Percentiles rank a stretch among this genome's conserved stretches.
These are phyloP conservation scores for Hyparrhenia diplandra DNA, from an alignment of 176 grass and related monocot species.

Conservation along the genomic window DNA sequence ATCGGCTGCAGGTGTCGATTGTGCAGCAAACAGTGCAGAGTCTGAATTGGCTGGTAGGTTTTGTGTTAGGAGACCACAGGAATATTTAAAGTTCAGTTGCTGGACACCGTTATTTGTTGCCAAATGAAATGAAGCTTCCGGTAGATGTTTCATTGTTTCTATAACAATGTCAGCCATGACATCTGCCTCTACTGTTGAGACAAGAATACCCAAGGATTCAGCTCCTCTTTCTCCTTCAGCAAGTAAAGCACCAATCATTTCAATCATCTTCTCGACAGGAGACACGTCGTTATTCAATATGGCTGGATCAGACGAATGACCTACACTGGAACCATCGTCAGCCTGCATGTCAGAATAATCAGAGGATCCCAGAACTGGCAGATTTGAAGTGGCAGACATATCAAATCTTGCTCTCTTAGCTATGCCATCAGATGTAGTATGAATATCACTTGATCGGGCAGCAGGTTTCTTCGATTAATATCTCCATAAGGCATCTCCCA, in stretches of 20 bases:
- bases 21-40: conserved; percentile 14
- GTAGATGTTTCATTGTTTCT: conserved; percentile 98
- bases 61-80: conserved; percentile 29
- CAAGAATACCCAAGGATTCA: conserved; percentile 86
- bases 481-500: conserved; percentile 57
- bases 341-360: conserved; percentile 35
- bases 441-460: conserved; percentile 45
- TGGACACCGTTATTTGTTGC: conserved; percentile 26
- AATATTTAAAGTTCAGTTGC: conserved; percentile 30
- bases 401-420: conserved; percentile 69
- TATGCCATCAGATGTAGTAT: conserved; percentile 41
- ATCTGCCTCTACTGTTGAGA: conserved; percentile 85
- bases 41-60: conserved; percentile 21
- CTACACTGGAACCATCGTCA: conserved; percentile 33
- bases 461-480: conserved; percentile 39
- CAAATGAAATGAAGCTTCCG: conserved; percentile 19
- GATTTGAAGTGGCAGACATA: conserved; percentile 22
- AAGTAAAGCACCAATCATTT: conserved; percentile 95
- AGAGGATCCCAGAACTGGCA: conserved; percentile 30
- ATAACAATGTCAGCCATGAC: conserved; percentile 99
- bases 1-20: conserved; percentile 32
- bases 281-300: conserved; percentile 54
- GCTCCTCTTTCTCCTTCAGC: conserved; percentile 99
- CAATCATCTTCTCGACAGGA: conserved; percentile 97
- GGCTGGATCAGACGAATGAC: conserved; percentile 44